Base-by-base conservation (phyloP, 2,329 filamentous ascomycete species). In the Penicillium sp. region DNA sequence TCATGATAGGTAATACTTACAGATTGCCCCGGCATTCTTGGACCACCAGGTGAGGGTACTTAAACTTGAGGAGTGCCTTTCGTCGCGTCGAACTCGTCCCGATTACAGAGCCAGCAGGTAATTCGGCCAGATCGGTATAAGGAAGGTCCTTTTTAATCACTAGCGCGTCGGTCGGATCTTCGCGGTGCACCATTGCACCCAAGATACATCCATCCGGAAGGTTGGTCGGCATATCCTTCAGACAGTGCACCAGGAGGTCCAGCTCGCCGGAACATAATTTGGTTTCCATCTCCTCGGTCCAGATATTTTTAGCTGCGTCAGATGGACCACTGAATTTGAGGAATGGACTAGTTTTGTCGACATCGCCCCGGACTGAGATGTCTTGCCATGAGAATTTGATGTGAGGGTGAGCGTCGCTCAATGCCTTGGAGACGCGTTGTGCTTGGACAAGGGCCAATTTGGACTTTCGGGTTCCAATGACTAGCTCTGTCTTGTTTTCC, bases 191-290 rank as follows among this genome's bases (percentile, higher is more conserved):
- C 51, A 95, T 86, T 63, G 84, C 86, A 39, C 88, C 90, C 36
- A 96, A 80, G 8, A 78, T 74, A 64, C 89, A 89, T 46, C 85
- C 84, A 1, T 79, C 74, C 2, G 91, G 91, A n/a, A 96, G 78
- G 46, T 83, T 80, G 0, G 92, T 97, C 17, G 92, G 91, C 88
- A 96, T 95, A 74, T 96, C 92, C 79, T 97, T 97, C 70, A 96
- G 78, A 60, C 85, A 90, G 76, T 97, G 91, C 61, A 95, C 88
- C 54, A 95, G 85, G 42, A 93, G 71, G 74, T 95, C 89, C 56
- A 95, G 70, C 60, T 88, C 79, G 51, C 82, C 79, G 29, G 82
- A 79, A 39, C 84, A 75, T 32, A 96, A 80, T 66, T 84, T 80
- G 7, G 84, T 86, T 74, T 97, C 92, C 40, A 97, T 79, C 75